Evolutionary conservation across 208 protist species (phyloP), one percentile per base, ranked within the genome.

Genomic region (Wallacemonas collosoma): DNA sequence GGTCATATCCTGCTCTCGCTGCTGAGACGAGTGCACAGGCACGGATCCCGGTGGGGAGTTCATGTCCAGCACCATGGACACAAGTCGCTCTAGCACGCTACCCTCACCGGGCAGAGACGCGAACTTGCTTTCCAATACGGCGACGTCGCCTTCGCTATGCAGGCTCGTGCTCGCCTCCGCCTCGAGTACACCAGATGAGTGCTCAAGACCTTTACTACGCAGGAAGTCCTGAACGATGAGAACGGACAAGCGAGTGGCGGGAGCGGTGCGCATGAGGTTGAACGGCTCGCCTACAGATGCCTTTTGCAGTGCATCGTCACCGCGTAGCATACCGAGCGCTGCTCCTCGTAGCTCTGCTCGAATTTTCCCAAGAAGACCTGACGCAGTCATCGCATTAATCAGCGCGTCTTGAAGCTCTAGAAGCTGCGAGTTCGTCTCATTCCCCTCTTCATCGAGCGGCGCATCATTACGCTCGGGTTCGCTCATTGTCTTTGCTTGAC

Each of bases 171-270:
- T 81, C 9, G 73, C 65, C 75, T 96, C 88, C 41, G 76, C 87
- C 54, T 85, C 81, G 35, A 96, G 77, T 12, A 96, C 89, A 2
- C 89, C 87, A 8, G 77, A 71, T 1, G 86, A 88, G n/a, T 88
- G 74, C 2, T 48, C 38, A 3, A 94, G 73, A 6, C 81, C 74
- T n/a, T 93, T 69, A n/a, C 71, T 38, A 48, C 77, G 56, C 0
- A 94, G 63, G 72, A 96, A 96, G 35, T 96, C 87, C 41, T 89
- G 70, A 15, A 96, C 82, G 5, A 96, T 68, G 9, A 96, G 75
- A 2, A 96, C 76, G 6, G 80, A 63, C 9, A 94, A 43, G 14
- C 86, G 81, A 2, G 80, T 73, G 17, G 60, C 54, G 8, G 72
- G 44, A 2, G 81, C 51, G 1, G 88, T 55, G 7, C 67, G 26